phyloP scores from a whole-genome alignment of 495 filamentous ascomycete species.

The Annulohypoxylon maeteangense region DNA sequence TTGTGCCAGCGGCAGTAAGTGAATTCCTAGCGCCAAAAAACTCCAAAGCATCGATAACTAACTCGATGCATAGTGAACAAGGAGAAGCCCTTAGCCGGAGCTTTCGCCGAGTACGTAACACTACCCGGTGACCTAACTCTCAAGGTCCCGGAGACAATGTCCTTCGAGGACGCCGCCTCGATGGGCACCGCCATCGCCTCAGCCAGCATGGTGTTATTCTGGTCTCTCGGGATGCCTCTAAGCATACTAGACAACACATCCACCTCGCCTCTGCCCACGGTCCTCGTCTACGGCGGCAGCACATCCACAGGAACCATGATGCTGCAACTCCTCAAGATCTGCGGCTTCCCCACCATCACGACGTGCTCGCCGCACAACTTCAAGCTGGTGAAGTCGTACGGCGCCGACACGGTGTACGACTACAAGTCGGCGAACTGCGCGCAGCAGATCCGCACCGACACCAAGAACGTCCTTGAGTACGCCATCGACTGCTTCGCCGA shows the following conservation, averaged over 20 bases:
- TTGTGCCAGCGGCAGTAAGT: constrained; percentile 10
- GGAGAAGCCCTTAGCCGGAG: constrained; percentile 1
- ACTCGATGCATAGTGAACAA: background rate
- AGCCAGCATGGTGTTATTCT: constrained; percentile 8
- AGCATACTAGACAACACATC: constrained; percentile 29
- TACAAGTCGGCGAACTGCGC: constrained; percentile 59
- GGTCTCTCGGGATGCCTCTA: constrained; percentile 8
- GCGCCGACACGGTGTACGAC: constrained; percentile 66
- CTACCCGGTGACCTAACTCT: constrained; percentile 12
- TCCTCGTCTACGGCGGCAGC: constrained; percentile 59
- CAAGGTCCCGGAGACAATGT: background rate
- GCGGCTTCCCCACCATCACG: constrained; percentile 59
- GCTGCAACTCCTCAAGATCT: constrained; percentile 54
- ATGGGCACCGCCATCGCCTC: constrained; percentile 9
- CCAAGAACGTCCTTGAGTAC: constrained; percentile 48
- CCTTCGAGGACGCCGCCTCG: constrained; percentile 1
- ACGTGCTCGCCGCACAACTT: constrained; percentile 69
- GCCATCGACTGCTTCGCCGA: constrained; percentile 57
- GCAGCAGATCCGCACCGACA: constrained; percentile 54
- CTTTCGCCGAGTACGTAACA: constrained; percentile 8
- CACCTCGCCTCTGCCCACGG: constrained; percentile 39
- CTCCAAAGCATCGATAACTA: background rate
- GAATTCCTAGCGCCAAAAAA: background rate
- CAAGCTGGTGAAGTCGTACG: constrained; percentile 60
- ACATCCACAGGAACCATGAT: constrained; percentile 59